Evolutionary conservation across 495 filamentous ascomycete species (phyloP), one percentile per base, ranked within the genome.

Genomic region (Copromyces sp.): DNA sequence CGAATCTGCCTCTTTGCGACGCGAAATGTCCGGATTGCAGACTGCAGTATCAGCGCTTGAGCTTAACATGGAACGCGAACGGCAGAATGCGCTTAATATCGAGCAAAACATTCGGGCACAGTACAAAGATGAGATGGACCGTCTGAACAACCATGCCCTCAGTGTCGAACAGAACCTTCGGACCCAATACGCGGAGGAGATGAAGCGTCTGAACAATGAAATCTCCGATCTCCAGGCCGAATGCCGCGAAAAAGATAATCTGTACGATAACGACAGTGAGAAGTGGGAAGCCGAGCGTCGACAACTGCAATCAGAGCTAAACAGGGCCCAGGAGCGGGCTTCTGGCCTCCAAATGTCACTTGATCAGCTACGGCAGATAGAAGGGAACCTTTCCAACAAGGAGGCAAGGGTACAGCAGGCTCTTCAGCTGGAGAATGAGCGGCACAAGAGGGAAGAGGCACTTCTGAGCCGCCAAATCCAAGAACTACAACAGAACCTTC

Each of bases 211-310:
- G 3, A 79, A 81, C 68, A 86, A 92, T 38, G 87, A 93, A 70
- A 87, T 93, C 39, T 89, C 92, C 39, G 84, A 89, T 72, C 85
- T 94, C 11, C 87, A 90, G 45, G 88, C 88, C 41, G 89, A 93
- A 71, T 85, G 93, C n/a, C 87, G 91, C 74, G 90, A 93, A 74
- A 90, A 91, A 71, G 90, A 93, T 76, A 89, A 88, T 39, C 84
- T 90, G 32, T 89, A 90, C 80, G 88, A 90, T 39, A 86, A 90
- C 72, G 89, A 92, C 73, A 86, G 88, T 76, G 89, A 92, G 65
- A 87, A 89, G 69, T 94, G 91, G 92, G 87, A 91, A 39, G 86
- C 86, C 32, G 87, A 90, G 73, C 89, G 85, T 73, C 87, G 88
- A 45, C 84, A 84, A 68, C 81, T 95, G 12, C 86, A 92, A 72